Base-by-base conservation (phyloP, 2,329 filamentous ascomycete genomes). In the Alternaria ethzedia region DNA sequence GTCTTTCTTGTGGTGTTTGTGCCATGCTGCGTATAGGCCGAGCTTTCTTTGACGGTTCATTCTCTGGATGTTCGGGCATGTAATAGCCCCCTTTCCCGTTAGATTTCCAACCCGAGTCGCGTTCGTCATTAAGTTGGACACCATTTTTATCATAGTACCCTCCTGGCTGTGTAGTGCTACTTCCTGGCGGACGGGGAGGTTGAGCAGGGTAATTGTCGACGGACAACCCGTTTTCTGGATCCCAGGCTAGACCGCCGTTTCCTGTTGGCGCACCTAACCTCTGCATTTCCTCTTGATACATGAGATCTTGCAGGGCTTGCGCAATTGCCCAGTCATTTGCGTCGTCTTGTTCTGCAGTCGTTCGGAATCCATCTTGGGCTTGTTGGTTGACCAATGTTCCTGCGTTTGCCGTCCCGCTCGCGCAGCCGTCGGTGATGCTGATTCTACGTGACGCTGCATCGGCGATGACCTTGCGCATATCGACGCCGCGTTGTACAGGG, bases 271-370 rank as follows among this genome's bases (percentile, higher is more conserved):
- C 82, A 84, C 57, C 75, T 20, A 82, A 69, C 65, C 81, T 82
- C 51, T 75, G 71, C 68, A 83, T 80, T 67, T 89, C 86, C 65
- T 97, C 94, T 75, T 97, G 89, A 75, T 96, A 91, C 25, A 96
- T 90, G 17, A 97, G 83, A 73, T 97, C 94, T 83, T 92, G 94
- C 30, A 96, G 83, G 0, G 94, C 94, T 73, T 94, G 89, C 57
- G 93, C 89, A 64, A 97, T 97, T 6, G 94, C 94, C 23, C 88
- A 86, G 59, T 97, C 93, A 71, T 97, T 96, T 4, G 93, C 94
- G 70, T 94, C 90, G 59, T 97, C 93, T 77, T 96, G 92, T 69
- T 96, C 93, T 0, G 93, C 93, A 73, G 92, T 88, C 0, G 94
- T 97, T 64, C 86, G 87, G 82, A 96, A 95, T 0, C 93, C 92